Conservation (phyloP, 139 green algal genomes). For the Micractinium conductrix region DNA sequence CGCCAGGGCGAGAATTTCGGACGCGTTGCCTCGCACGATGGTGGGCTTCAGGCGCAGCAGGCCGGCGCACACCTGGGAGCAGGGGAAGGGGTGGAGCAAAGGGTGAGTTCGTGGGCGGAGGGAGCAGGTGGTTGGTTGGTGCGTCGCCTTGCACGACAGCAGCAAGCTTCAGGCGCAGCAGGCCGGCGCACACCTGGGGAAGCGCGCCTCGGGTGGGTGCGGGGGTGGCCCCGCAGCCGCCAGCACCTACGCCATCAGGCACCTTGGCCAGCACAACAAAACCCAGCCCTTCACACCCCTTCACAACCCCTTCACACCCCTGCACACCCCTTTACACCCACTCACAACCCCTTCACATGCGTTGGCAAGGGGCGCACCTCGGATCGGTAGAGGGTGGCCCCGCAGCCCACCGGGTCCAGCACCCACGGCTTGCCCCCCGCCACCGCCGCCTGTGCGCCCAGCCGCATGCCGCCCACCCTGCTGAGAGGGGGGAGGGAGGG, state of each 20-base stretch:
- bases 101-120: no score
- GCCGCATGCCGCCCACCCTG: constrained; percentile 59
- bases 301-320: no score
- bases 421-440: constrained; percentile 78
- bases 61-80: constrained; percentile 50
- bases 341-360: no score
- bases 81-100: neutral
- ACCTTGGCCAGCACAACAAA: no score
- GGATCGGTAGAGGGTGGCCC: constrained; percentile 74
- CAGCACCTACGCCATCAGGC: no score
- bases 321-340: no score
- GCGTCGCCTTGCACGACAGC: constrained; percentile 81
- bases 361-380: constrained; percentile 5
- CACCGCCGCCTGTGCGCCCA: constrained; percentile 60
- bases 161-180: constrained; percentile 60
- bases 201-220: no score
- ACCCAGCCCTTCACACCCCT: no score
- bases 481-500: neutral
- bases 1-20: constrained; percentile 78
- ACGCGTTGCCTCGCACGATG: constrained; percentile 80
- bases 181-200: constrained; percentile 52
- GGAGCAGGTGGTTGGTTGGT: neutral
- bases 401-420: constrained; percentile 84
- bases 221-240: no score
- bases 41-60: constrained; percentile 67